A percentile compares a stretch with the other conserved stretches of the same genome.
These are phyloP conservation scores for Huntiella savannae DNA, from an alignment of 2,329 filamentous ascomycete genomes.

Conservation along the genomic window DNA sequence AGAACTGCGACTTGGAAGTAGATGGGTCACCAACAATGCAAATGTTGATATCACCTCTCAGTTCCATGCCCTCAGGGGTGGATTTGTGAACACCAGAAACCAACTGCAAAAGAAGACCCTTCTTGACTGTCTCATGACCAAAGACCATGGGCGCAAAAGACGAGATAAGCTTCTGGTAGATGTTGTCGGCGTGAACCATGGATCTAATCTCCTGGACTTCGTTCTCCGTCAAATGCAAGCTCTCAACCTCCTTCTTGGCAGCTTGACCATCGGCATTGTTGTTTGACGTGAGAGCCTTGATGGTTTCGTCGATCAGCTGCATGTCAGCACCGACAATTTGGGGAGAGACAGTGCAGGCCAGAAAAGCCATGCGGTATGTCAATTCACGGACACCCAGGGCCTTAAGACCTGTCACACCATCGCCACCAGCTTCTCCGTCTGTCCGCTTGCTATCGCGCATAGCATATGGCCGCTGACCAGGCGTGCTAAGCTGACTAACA, in stretches of 20 bases:
- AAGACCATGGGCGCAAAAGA: constrained; percentile 95
- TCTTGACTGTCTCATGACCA: constrained; percentile 94
- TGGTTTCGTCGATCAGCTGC: constrained; percentile 10
- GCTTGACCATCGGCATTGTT: constrained; percentile 13
- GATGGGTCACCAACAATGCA: constrained; percentile 95
- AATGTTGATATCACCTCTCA: constrained; percentile 96
- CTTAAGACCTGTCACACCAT: constrained; percentile 74
- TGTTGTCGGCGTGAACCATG: constrained; percentile 91
- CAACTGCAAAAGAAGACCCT: constrained; percentile 79
- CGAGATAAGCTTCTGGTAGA: constrained; percentile 80
- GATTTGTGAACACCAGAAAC: constrained; percentile 90
- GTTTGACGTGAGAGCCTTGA: constrained; percentile 35
- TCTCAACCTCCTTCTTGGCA: constrained; percentile 2
- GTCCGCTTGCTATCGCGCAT: constrained; percentile 67
- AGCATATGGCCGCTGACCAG: constrained; percentile 65
- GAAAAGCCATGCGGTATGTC: constrained; percentile 89
- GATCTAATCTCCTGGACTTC: constrained; percentile 79
- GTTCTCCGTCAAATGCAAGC: constrained; percentile 36
- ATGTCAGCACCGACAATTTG: constrained; percentile 55
- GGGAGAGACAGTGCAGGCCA: constrained; percentile 87
- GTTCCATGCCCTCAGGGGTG: constrained; percentile 83
- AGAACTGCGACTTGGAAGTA: constrained; percentile 92
- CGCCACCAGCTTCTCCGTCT: constrained; percentile 63
- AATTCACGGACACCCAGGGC: constrained; percentile 84
- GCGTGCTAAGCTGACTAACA: constrained; percentile 82